Base-by-base conservation (phyloP, 2,329 filamentous ascomycete genomes). In the Sarocladiaceae sp. region DNA sequence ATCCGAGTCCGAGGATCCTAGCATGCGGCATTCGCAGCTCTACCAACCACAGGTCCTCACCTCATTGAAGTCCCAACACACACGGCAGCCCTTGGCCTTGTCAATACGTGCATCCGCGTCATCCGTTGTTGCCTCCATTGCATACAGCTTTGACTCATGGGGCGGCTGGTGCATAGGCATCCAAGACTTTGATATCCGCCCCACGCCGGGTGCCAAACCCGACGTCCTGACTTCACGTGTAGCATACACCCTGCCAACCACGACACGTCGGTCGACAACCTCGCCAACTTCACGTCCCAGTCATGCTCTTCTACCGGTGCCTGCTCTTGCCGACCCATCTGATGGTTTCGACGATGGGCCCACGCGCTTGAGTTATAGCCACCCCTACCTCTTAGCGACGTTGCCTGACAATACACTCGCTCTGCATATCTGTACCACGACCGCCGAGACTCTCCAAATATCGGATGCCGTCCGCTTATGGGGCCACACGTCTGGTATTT, bases 401-500 rank as follows among this genome's bases (percentile, higher is more conserved):
- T 82, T 96, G 57, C 83, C 87, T 0, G 91, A 97, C 67, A 97
- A 97, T 63, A 96, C 92, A 0, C 73, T 96, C 23, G 85, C 90
- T 1, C 74, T 96, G 29, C 88, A 94, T 62, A 76, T 95, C 28
- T 89, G 93, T 59, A 90, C 82, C 3, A 93, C 90, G 0, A 89
- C 80, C 3, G 71, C 81, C 1, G 77, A 81, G 0, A 71, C 75
- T 0, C 75, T 96, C 2, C 81, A 79, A 1, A 84, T 97, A 52
- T 86, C 87, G 33, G 72, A 83, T 0, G 89, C 88, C 1, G 86
- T 84, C 57, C 80, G 90, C 25, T 79, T 97, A 5, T 96, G 90
- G 88, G 92, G 92, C 7, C 92, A 96, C 64, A 96, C 92, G 0
- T 95, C 91, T 2, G 89, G 88, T 3, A 90, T 97, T 29, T 90